Percentiles rank a stretch among this genome's conserved stretches.
Evolutionary conservation across 345 rosid genomes (phyloP).

Genomic region (Excoecaria cochinchinensis): DNA sequence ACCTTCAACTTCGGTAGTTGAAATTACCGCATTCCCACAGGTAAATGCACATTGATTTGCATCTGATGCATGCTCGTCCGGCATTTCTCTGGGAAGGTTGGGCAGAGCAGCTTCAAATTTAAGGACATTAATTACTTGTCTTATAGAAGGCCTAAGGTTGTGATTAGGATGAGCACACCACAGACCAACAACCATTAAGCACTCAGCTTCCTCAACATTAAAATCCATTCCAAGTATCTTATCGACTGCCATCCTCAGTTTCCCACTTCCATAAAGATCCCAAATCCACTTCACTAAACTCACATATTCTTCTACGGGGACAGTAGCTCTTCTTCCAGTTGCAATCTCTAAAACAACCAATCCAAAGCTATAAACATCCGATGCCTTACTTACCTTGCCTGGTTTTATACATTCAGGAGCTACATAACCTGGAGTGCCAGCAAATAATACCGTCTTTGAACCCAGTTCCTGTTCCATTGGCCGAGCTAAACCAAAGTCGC

Average conservation of each 20-base stretch:
- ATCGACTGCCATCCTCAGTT: constrained; percentile 36
- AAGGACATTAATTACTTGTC: constrained; percentile 52
- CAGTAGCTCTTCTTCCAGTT: constrained; percentile 31
- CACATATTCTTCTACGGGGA: constrained; percentile 21
- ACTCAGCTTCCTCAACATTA: constrained; percentile 37
- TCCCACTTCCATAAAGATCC: constrained; percentile 41
- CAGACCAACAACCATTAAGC: constrained; percentile 47
- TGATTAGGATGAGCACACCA: constrained; percentile 67
- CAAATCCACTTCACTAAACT: constrained; percentile 55
- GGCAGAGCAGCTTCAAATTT: constrained; percentile 44
- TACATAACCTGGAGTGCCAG: constrained; percentile 53
- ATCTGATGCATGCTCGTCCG: constrained; percentile 11
- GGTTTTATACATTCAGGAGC: constrained; percentile 54
- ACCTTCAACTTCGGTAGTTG: neutral
- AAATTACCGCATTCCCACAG: neutral
- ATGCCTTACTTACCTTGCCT: constrained; percentile 44
- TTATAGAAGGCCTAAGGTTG: constrained; percentile 43
- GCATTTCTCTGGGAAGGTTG: constrained; percentile 44
- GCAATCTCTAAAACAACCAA: constrained; percentile 20
- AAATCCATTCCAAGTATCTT: constrained; percentile 33
- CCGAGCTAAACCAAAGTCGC: constrained; percentile 63
- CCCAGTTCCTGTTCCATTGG: constrained; percentile 17
- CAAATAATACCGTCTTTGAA: constrained; percentile 44
- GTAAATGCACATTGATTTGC: neutral
- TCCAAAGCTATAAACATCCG: constrained; percentile 21